Evolutionary conservation across 331 rosid species (phyloP).

Genomic region (Pyrus hybrid): DNA sequence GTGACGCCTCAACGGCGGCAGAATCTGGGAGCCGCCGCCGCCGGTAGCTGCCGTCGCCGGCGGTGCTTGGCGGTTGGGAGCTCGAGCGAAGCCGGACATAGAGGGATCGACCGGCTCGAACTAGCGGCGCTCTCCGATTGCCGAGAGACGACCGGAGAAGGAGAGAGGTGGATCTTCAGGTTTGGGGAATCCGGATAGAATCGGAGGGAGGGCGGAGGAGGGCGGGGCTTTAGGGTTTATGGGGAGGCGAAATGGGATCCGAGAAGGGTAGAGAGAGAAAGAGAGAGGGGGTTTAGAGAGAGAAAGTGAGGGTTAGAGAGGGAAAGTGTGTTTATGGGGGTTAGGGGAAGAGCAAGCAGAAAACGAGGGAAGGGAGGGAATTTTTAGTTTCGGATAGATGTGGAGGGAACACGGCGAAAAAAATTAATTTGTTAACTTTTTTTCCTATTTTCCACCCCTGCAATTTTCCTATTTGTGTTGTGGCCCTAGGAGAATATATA

Average conservation of each 20-base stretch:
- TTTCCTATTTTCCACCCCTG: conserved; percentile 20
- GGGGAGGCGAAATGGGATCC: conserved; percentile 14
- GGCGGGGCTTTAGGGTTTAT: conserved; percentile 16
- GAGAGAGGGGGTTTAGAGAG: neutral
- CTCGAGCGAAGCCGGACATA: conserved; percentile 61
- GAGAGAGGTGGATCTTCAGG: conserved; percentile 13
- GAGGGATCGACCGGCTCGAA: neutral
- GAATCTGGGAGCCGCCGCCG: conserved; percentile 26
- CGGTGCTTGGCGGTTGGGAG: conserved; percentile 36
- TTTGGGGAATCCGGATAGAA: conserved; percentile 14
- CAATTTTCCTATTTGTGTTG: neutral
- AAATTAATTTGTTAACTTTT: neutral
- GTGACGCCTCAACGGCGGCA: conserved; percentile 69
- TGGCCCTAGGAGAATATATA: neutral
- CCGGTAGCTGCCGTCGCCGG: conserved; percentile 21
- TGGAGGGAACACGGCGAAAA: conserved; percentile 79
- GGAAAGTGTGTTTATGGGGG: conserved; percentile 13
- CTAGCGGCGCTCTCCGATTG: neutral
- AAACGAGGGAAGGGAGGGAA: conserved; percentile 98
- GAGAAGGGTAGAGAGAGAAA: conserved; percentile 10
- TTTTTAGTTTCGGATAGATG: conserved; percentile 86
- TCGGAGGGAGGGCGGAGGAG: neutral
- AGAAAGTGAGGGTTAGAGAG: conserved; percentile 6
- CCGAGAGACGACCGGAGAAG: neutral
- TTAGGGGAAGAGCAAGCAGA: conserved; percentile 35